Evolutionary conservation across 2,329 filamentous ascomycete genomes (phyloP).

Genomic region (Cadophora sp.): DNA sequence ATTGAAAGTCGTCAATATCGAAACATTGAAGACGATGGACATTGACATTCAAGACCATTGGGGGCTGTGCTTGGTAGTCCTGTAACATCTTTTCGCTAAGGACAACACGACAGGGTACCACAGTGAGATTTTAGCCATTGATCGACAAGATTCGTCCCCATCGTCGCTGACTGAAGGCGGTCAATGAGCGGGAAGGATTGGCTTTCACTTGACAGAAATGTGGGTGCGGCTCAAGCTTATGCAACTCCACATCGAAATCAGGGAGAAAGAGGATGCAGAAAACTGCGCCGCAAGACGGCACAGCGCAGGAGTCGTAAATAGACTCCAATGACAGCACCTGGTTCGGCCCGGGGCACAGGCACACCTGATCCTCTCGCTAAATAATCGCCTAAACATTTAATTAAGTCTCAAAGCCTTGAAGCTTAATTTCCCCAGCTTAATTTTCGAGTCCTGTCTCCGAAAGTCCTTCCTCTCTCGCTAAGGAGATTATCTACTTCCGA

Average conservation of each 20-base stretch:
- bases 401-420: neutral
- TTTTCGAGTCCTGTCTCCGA: neutral
- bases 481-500: neutral
- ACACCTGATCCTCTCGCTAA: neutral
- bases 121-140: neutral
- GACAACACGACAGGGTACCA: neutral
- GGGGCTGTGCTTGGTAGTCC: neutral
- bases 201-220: neutral
- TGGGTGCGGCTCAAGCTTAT: neutral
- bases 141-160: neutral
- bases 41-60: neutral
- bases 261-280: neutral
- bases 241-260: neutral
- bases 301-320: neutral
- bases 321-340: neutral
- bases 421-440: neutral
- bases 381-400: neutral
- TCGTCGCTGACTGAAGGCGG: neutral
- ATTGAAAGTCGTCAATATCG: neutral
- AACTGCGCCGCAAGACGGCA: neutral
- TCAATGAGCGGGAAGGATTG: neutral
- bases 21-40: neutral
- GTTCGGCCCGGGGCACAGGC: neutral
- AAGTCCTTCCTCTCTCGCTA: neutral
- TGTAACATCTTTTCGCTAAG: neutral